Conservation (phyloP, 768 basidiomycete genomes). For the Hericium erinaceus region DNA sequence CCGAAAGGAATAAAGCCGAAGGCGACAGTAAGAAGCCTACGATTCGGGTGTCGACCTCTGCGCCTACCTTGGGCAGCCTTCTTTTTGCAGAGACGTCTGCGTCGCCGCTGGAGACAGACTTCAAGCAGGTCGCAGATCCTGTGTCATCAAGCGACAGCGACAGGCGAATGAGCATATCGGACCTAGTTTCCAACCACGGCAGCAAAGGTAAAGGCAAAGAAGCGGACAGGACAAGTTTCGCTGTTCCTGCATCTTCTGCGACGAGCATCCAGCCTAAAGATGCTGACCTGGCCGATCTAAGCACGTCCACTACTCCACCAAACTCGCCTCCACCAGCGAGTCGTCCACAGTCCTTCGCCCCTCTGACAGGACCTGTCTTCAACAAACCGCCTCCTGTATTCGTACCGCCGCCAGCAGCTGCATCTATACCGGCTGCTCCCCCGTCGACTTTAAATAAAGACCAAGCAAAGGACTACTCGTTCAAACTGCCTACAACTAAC, state of each 20-base stretch:
- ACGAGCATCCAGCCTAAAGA: neutral
- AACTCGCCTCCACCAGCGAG: conserved; percentile 10
- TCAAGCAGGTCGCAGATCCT: neutral
- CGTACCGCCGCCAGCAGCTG: conserved; percentile 35
- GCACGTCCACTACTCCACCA: conserved; percentile 14
- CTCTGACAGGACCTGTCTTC: conserved; percentile 44
- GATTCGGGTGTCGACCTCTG: conserved; percentile 3
- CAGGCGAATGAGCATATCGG: conserved; percentile 47
- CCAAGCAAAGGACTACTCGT: conserved; percentile 22
- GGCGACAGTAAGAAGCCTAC: conserved; percentile 11
- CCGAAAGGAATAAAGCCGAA: conserved; percentile 49
- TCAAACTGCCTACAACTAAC: conserved; percentile 26
- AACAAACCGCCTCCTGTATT: conserved; percentile 39
- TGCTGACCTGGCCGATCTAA: neutral
- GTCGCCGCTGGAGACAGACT: neutral
- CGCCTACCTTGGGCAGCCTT: neutral
- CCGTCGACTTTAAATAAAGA: conserved; percentile 9
- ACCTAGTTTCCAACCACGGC: conserved; percentile 36
- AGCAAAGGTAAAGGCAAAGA: conserved; percentile 10
- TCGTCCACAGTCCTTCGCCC: conserved; percentile 17
- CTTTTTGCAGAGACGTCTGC: neutral
- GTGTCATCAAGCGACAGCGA: conserved; percentile 14
- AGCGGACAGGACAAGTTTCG: neutral
- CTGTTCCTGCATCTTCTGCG: too few relatives aligned
- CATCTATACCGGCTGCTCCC: conserved; percentile 13